Conservation (phyloP, 1,284 basidiomycete genomes). For the Apiotrichum gracile region DNA sequence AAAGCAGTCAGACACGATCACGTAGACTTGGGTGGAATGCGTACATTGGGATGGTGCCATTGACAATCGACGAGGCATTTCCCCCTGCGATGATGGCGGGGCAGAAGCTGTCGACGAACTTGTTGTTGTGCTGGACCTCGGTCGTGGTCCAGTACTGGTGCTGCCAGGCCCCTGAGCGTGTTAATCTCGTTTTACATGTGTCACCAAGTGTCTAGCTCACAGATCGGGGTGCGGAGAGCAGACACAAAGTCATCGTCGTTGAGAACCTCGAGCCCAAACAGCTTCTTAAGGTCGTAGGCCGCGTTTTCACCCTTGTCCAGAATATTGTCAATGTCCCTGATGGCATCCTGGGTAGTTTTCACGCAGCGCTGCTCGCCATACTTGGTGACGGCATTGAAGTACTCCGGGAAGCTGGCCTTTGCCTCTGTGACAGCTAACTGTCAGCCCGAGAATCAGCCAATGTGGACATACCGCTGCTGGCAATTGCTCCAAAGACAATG, state of each 20-base stretch:
- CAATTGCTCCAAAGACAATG: slow-evolving; percentile 84
- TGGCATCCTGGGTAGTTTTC: slow-evolving; percentile 58
- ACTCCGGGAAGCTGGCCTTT: slow-evolving; percentile 53
- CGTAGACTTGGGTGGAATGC: slow-evolving; percentile 15
- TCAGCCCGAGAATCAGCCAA: not conserved
- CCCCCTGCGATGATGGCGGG: no score
- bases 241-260: slow-evolving; percentile 70
- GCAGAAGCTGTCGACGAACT: not conserved
- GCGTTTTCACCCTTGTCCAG: slow-evolving; percentile 54
- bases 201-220: not conserved
- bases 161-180: slow-evolving; percentile 19
- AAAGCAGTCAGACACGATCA: no score
- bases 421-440: slow-evolving; percentile 48
- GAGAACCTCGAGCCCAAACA: slow-evolving; percentile 66
- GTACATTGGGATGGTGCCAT: slow-evolving; percentile 7
- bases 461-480: slow-evolving; percentile 62
- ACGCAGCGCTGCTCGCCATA: slow-evolving; percentile 69
- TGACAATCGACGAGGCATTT: slow-evolving; percentile 9
- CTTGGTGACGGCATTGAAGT: slow-evolving; percentile 70
- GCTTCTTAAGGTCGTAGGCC: slow-evolving; percentile 55
- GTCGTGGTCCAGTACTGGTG: not conserved
- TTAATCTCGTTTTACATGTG: slow-evolving; percentile 48
- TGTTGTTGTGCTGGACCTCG: not conserved
- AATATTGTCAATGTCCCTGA: slow-evolving; percentile 57
- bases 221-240: slow-evolving; percentile 36